A percentile compares a stretch with the other conserved stretches of the same genome.
These are phyloP conservation scores for Monilinia vaccinii-corymbosi DNA, from an alignment of 2,329 filamentous ascomycete species.

Conservation along the genomic window DNA sequence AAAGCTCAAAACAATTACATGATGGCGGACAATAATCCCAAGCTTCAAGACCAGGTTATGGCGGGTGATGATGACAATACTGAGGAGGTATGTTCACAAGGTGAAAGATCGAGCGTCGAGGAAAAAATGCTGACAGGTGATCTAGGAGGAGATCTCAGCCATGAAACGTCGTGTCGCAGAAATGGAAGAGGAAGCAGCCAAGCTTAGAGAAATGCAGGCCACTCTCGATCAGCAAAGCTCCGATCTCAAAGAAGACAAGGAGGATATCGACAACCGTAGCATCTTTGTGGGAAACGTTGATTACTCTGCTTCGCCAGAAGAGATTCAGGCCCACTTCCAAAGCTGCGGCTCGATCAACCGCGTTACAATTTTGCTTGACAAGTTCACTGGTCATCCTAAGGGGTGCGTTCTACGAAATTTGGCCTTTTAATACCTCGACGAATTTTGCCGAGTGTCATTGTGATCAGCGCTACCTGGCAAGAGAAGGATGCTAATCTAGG, in stretches of 20 bases:
- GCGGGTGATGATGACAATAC: conserved; percentile 26
- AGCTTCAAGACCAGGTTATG: conserved; percentile 25
- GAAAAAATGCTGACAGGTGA: neutral
- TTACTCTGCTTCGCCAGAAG: conserved; percentile 92
- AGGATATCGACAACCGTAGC: conserved; percentile 89
- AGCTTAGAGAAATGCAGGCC: conserved; percentile 79
- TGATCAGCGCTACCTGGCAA: conserved; percentile 47
- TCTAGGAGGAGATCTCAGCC: conserved; percentile 67
- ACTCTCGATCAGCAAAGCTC: conserved; percentile 77
- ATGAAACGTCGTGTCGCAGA: conserved; percentile 83
- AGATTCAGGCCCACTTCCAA: conserved; percentile 97
- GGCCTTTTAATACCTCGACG: conserved; percentile 10
- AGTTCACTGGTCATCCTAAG: conserved; percentile 98
- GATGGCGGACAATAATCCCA: conserved; percentile 25
- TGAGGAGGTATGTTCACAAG: conserved; percentile 25
- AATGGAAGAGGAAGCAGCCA: conserved; percentile 84
- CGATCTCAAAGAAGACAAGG: conserved; percentile 82
- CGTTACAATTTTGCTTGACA: conserved; percentile 94
- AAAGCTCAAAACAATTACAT: neutral
- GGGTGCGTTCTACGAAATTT: conserved; percentile 55
- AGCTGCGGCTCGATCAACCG: conserved; percentile 96
- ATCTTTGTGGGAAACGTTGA: conserved; percentile 99
- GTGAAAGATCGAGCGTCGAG: neutral
- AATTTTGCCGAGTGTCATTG: conserved; percentile 21
- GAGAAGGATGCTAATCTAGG: conserved; percentile 39